These are phyloP conservation scores for Colletotrichum cordylinicola DNA, from an alignment of 2,329 filamentous ascomycete species.

Conservation along the genomic window DNA sequence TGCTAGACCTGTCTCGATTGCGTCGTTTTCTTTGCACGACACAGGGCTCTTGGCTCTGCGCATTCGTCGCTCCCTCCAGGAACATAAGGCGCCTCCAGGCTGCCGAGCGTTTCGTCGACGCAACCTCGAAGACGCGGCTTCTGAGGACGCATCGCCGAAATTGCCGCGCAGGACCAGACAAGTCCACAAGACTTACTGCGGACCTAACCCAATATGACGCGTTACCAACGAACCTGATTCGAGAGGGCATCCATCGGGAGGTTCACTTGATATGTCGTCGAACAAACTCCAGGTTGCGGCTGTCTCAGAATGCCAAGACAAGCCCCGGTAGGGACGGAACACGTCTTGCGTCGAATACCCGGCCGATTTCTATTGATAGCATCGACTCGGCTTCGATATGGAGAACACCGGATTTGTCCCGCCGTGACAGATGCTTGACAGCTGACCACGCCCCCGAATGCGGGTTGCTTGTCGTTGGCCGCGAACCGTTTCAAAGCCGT, in stretches of 20 bases:
- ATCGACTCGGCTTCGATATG: neutral
- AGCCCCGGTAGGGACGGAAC: conserved; percentile 29
- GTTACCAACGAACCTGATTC: neutral
- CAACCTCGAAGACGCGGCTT: neutral
- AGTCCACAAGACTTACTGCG: neutral
- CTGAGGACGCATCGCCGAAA: neutral
- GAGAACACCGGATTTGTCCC: neutral
- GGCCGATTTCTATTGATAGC: conserved; percentile 21
- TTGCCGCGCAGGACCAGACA: neutral
- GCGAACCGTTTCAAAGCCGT: neutral
- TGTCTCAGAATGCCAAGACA: conserved; percentile 21
- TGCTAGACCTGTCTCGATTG: neutral
- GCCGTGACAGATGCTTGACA: conserved; percentile 1
- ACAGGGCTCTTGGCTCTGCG: neutral
- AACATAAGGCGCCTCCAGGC: neutral
- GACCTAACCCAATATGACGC: neutral
- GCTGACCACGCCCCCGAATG: neutral
- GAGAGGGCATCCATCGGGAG: neutral
- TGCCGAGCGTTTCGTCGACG: neutral
- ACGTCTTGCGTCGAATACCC: conserved; percentile 38
- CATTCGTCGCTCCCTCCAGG: neutral
- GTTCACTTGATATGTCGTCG: conserved; percentile 2
- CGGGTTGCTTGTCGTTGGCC: neutral
- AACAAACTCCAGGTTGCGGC: neutral
- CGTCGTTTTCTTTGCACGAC: neutral